Base-by-base conservation (phyloP, 345 rosid species). In the Boechera stricta region DNA sequence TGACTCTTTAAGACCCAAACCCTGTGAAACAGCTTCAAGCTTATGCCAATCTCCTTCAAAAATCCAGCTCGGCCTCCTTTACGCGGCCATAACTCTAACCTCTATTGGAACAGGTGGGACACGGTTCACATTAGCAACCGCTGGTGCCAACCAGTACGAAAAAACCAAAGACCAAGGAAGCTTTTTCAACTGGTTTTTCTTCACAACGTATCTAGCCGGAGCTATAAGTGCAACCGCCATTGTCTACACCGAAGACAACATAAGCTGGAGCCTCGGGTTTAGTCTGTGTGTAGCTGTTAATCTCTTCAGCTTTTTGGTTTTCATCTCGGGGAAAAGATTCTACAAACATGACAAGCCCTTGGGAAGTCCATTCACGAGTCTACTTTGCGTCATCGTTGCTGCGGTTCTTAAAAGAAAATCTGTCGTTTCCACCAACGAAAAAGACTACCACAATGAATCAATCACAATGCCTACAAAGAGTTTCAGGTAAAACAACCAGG, bases 121-220 rank as follows among this genome's bases (percentile, higher is more conserved):
- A 28, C 52, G 87, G 31, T 85, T 80, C 62, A 86, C 85, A 6
- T 10, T 71, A 1, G 79, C 84, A 3, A 79, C 87, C 1, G 71
- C 87, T 69, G 86, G 84, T 10, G 87, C 92, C 1, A 80, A 82
- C 67, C 92, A 85, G 32, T 82, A 78, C 12, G 63, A 79, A 13
- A 64, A 71, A 29, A 57, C 64, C 0, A 67, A 73, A 33, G 84
- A 82, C 56, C 86, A 73, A 76, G 76, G 54, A 10, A 52, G 49
- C 29, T 88, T 80, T 82, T 88, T 88, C 83, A 84, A 84, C 65
- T 88, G 90, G 90, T 86, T 59, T 54, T 80, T 84, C 72, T 61
- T 85, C 67, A 74, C 78, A 2, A 1, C 75, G 7, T 86, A 85
- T 68, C 26, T 72, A 0, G 64, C 53, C 1, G 33, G 31, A 9